phyloP scores from a whole-genome alignment of 148 eudicot genomes.

The Vaccinium darrowii region DNA sequence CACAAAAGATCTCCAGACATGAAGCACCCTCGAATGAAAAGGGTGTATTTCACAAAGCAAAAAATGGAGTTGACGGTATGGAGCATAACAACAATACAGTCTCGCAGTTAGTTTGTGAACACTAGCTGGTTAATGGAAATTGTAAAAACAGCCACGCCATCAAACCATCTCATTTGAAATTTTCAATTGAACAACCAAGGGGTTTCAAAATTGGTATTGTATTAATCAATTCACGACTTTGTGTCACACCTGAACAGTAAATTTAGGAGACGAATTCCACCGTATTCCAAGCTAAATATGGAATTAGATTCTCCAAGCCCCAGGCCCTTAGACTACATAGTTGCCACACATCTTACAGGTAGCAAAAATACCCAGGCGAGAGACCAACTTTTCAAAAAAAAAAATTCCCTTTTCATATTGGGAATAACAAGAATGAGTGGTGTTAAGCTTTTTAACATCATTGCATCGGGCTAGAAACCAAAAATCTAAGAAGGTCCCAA shows the following conservation, averaged over 20 bases:
- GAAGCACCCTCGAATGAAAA: neutral
- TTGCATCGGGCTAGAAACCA: neutral
- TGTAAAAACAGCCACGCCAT: neutral
- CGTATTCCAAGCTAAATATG: neutral
- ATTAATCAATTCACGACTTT: neutral
- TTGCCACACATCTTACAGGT: neutral
- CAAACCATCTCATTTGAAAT: neutral
- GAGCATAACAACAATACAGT: neutral
- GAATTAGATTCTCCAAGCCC: neutral
- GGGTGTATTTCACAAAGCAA: neutral
- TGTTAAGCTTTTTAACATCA: too few species aligned
- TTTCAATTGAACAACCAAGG: neutral
- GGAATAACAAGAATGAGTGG: too few species aligned
- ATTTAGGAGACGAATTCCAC: neutral
- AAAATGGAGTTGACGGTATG: neutral
- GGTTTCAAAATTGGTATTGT: neutral
- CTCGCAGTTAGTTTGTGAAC: neutral
- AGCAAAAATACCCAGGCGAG: neutral
- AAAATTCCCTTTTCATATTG: too few species aligned
- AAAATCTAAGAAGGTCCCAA: neutral
- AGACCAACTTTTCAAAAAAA: too few species aligned
- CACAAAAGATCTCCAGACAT: slow-evolving; percentile 51
- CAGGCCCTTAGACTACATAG: neutral
- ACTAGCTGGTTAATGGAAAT: neutral
- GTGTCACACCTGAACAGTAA: neutral